A percentile compares a stretch with the other conserved stretches of the same genome.
Conservation (phyloP, 352 stramenopile species). For the Globisporangium sylvaticum region DNA sequence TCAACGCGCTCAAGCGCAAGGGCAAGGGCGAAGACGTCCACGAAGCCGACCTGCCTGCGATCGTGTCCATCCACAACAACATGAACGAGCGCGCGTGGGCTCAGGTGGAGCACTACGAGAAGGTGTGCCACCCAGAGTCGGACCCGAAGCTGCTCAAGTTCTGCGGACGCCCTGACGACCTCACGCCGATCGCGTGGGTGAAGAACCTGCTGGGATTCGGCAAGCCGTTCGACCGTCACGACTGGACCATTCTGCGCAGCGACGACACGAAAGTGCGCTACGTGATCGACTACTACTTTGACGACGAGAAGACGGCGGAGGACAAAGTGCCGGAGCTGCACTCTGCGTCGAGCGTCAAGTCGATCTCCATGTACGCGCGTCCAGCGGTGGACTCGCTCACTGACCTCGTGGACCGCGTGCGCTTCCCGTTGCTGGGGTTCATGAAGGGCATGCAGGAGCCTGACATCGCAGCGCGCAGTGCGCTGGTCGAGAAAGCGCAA, state of each 20-base stretch:
- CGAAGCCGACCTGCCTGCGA: constrained; percentile 90
- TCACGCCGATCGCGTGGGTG: constrained; percentile 92
- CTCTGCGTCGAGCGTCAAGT: constrained; percentile 80
- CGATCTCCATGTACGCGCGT: constrained; percentile 86
- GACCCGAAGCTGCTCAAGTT: constrained; percentile 96
- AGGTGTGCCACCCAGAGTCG: constrained; percentile 72
- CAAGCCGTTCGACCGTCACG: constrained; percentile 96
- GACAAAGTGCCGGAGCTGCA: constrained; percentile 84
- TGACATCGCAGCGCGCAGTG: constrained; percentile 42
- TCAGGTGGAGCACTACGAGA: constrained; percentile 97
- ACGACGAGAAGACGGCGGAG: constrained; percentile 77
- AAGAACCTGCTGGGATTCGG: constrained; percentile 87
- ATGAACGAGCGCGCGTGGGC: constrained; percentile 99
- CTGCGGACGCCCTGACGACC: constrained; percentile 93
- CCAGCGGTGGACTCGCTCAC: constrained; percentile 78
- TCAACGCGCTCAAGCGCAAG: constrained; percentile 97
- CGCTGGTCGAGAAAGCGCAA: constrained; percentile 42
- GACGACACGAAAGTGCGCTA: constrained; percentile 93
- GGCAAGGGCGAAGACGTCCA: constrained; percentile 96
- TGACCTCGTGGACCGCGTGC: constrained; percentile 74
- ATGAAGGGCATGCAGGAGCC: constrained; percentile 46
- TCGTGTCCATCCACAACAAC: constrained; percentile 99
- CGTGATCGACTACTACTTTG: constrained; percentile 99
- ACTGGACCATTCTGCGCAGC: constrained; percentile 95
- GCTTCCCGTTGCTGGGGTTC: constrained; percentile 60